Percentiles rank a stretch among this genome's conserved stretches.
phyloP scores from a whole-genome alignment of 345 rosid genomes.

The Tarenaya hassleriana region DNA sequence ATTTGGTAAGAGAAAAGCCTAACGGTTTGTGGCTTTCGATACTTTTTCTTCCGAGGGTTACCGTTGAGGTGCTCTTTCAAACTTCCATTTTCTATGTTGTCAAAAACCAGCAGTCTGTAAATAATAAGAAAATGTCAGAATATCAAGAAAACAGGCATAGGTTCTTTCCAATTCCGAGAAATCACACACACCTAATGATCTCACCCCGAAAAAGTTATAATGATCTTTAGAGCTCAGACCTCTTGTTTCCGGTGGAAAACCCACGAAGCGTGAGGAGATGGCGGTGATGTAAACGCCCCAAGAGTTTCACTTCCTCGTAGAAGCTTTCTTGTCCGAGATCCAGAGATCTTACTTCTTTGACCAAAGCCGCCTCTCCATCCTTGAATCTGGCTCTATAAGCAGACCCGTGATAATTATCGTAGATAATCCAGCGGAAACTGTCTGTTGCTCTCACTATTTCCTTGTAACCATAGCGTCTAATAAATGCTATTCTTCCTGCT shows the following conservation, averaged over 20 bases:
- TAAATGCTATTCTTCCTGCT: constrained; percentile 56
- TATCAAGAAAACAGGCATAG: background rate
- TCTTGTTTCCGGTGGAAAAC: constrained; percentile 60
- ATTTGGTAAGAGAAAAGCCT: background rate
- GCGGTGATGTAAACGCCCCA: constrained; percentile 86
- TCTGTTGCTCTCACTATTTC: constrained; percentile 72
- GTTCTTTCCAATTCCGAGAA: background rate
- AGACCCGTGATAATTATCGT: constrained; percentile 51
- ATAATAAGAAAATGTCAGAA: constrained; percentile 15
- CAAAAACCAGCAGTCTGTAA: constrained; percentile 75
- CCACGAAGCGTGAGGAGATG: constrained; percentile 85
- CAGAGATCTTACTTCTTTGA: constrained; percentile 57
- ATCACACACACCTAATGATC: too few species aligned
- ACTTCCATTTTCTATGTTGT: constrained; percentile 77
- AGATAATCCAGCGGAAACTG: constrained; percentile 54
- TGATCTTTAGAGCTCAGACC: constrained; percentile 31
- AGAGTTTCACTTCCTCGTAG: constrained; percentile 57
- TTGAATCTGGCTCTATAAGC: constrained; percentile 72
- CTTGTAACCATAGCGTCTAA: constrained; percentile 54
- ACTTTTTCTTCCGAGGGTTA: constrained; percentile 24
- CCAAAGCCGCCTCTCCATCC: constrained; percentile 58
- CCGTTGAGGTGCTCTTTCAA: constrained; percentile 86
- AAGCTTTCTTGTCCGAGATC: constrained; percentile 48
- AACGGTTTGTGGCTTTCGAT: background rate
- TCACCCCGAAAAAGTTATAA: background rate